phyloP scores from a whole-genome alignment of 2,329 filamentous ascomycete genomes.

The Penicillium italicum region DNA sequence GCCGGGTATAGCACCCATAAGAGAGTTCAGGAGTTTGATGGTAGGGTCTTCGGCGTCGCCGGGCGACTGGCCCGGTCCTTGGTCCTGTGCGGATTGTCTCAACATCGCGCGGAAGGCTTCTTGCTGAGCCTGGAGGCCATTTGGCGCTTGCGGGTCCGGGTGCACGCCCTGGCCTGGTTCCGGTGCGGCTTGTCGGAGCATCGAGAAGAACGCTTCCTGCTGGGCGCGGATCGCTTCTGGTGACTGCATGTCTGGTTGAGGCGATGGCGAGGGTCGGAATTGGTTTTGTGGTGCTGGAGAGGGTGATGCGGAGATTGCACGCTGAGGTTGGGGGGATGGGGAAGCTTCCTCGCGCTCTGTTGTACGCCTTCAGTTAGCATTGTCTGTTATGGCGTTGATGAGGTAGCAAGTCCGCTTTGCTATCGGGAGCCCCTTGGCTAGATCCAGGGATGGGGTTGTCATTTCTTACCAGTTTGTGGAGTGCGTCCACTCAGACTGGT shows the following conservation, averaged over 20 bases:
- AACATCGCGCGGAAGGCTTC: slow-evolving; percentile 43
- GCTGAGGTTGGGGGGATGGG: slow-evolving; percentile 16
- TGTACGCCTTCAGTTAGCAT: slow-evolving; percentile 9
- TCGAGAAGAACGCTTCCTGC: slow-evolving; percentile 42
- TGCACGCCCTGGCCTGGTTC: slow-evolving; percentile 17
- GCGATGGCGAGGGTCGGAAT: slow-evolving; percentile 13
- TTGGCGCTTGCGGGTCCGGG: slow-evolving; percentile 14
- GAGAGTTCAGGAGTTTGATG: slow-evolving; percentile 36
- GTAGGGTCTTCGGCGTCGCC: slow-evolving; percentile 33
- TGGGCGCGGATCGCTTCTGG: slow-evolving; percentile 38
- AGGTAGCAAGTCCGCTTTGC: not conserved
- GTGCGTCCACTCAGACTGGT: slow-evolving; percentile 55
- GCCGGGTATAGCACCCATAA: slow-evolving; percentile 33
- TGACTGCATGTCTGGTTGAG: slow-evolving; percentile 26
- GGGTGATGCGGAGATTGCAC: slow-evolving; percentile 25
- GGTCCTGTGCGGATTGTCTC: slow-evolving; percentile 29
- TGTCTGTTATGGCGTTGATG: not conserved
- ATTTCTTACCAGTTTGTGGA: slow-evolving; percentile 38
- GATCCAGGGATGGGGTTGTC: not conserved
- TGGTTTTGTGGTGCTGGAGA: slow-evolving; percentile 25
- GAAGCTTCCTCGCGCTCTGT: slow-evolving; percentile 28
- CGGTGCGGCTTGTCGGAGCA: slow-evolving; percentile 34
- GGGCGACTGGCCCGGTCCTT: slow-evolving; percentile 13
- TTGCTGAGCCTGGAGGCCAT: slow-evolving; percentile 34
- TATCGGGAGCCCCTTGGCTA: not conserved